Conservation (phyloP, 805 yeast species). For the Kuraishia capsulata region DNA sequence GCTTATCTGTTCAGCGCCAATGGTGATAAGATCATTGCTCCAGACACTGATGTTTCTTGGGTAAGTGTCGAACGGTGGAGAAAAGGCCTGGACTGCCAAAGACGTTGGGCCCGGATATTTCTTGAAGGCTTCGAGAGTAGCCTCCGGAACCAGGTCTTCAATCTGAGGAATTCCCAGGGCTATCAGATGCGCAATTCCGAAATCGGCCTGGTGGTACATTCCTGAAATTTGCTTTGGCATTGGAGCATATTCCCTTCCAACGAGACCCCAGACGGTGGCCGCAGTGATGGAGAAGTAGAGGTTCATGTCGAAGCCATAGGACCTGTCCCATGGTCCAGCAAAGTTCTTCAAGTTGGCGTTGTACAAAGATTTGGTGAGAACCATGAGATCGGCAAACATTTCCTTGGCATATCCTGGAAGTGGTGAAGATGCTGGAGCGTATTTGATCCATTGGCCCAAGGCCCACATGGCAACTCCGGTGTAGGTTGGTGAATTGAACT, state of each 20-base stretch:
- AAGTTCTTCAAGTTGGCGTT: conserved; percentile 9
- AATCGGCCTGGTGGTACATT: conserved; percentile 8
- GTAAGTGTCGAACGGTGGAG: conserved; percentile 8
- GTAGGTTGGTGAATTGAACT: conserved; percentile 10
- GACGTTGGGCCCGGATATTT: conserved; percentile 7
- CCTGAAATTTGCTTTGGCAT: conserved; percentile 7
- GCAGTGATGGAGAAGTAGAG: conserved; percentile 7
- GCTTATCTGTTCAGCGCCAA: conserved; percentile 7
- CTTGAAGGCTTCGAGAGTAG: conserved; percentile 5
- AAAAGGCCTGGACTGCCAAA: conserved; percentile 5
- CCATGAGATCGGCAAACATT: conserved; percentile 5
- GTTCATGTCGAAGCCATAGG: conserved; percentile 8
- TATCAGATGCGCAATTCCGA: conserved; percentile 6
- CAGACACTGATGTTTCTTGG: conserved; percentile 9
- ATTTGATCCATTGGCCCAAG: conserved; percentile 7
- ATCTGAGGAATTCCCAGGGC: conserved; percentile 7
- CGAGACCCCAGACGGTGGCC: conserved; percentile 7
- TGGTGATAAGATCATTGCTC: conserved; percentile 6
- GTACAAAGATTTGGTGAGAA: conserved; percentile 5
- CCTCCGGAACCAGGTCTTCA: conserved; percentile 3
- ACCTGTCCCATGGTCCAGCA: conserved; percentile 9
- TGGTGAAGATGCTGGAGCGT: conserved; percentile 6
- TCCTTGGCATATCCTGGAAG: conserved; percentile 6
- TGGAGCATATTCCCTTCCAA: conserved; percentile 9
- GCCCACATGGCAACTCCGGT: conserved; percentile 10